Percentiles rank a stretch among this genome's conserved stretches.
phyloP scores from a whole-genome alignment of 2,329 filamentous ascomycete genomes.

The Chaetomium globosum region DNA sequence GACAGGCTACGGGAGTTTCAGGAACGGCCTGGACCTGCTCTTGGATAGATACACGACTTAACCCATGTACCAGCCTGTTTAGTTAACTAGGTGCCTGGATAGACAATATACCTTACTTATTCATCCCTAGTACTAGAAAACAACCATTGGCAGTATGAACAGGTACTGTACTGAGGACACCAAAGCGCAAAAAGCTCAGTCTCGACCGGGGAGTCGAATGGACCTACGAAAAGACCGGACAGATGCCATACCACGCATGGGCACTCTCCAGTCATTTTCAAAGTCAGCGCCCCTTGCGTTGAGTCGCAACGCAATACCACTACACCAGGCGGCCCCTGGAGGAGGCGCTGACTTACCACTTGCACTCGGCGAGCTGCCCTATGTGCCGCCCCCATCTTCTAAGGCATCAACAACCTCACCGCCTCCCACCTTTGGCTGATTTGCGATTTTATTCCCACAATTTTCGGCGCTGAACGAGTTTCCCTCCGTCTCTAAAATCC shows the following conservation, averaged over 20 bases:
- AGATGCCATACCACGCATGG: conserved; percentile 10
- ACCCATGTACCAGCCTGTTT: too few relatives aligned
- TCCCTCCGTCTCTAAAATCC: not conserved
- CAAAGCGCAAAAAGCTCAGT: conserved; percentile 10
- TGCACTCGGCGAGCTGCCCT: not conserved
- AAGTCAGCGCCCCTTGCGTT: conserved; percentile 8
- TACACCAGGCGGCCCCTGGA: not conserved
- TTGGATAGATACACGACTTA: not conserved
- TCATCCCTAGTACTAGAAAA: not conserved
- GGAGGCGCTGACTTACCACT: not conserved
- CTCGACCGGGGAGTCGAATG: not conserved
- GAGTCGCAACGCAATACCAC: conserved; percentile 14
- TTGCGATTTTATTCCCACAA: not conserved
- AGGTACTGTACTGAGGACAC: not conserved
- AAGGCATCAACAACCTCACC: not conserved
- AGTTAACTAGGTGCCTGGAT: not conserved
- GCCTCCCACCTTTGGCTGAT: not conserved
- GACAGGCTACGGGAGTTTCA: conserved; percentile 57
- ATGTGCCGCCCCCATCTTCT: not conserved
- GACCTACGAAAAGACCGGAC: conserved; percentile 6
- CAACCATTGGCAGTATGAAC: not conserved
- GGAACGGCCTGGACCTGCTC: conserved; percentile 40
- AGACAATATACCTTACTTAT: not conserved
- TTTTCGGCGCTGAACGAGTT: not conserved
- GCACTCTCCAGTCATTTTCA: not conserved